Evolutionary conservation across 805 yeast genomes (phyloP).

Genomic region (Starmerella potacharoeniae): DNA sequence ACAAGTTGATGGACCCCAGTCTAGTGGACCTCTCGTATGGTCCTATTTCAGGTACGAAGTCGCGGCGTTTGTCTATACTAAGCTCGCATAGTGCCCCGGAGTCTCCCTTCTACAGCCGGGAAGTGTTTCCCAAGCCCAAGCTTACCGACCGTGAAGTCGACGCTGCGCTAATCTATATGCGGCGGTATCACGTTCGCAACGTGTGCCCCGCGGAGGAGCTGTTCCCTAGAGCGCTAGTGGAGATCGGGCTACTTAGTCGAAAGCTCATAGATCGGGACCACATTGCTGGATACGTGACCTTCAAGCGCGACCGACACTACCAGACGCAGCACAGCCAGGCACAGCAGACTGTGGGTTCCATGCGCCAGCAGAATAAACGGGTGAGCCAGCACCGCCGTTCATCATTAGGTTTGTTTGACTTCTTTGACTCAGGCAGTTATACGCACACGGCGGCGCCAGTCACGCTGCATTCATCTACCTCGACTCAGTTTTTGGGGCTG

Average conservation of each 20-base stretch:
- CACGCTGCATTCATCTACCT: constrained; percentile 17
- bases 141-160: constrained; percentile 30
- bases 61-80: constrained; percentile 24
- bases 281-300: constrained; percentile 16
- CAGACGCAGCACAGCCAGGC: constrained; percentile 12
- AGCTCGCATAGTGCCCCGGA: constrained; percentile 22
- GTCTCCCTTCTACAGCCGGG: constrained; percentile 26
- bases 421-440: constrained; percentile 13
- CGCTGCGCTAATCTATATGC: constrained; percentile 24
- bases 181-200: constrained; percentile 27
- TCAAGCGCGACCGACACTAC: constrained; percentile 21
- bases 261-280: constrained; percentile 27
- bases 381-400: constrained; percentile 18
- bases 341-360: not conserved
- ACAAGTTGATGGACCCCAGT: not conserved
- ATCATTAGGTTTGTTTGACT: constrained; percentile 19
- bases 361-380: constrained; percentile 1
- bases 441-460: constrained; percentile 8
- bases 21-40: not conserved
- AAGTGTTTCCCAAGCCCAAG: constrained; percentile 24
- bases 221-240: constrained; percentile 30
- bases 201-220: constrained; percentile 29
- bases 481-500: constrained; percentile 17
- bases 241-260: constrained; percentile 25
- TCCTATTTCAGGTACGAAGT: constrained; percentile 6